phyloP scores from a whole-genome alignment of 768 basidiomycete genomes.

The Tremella yokohamensis region DNA sequence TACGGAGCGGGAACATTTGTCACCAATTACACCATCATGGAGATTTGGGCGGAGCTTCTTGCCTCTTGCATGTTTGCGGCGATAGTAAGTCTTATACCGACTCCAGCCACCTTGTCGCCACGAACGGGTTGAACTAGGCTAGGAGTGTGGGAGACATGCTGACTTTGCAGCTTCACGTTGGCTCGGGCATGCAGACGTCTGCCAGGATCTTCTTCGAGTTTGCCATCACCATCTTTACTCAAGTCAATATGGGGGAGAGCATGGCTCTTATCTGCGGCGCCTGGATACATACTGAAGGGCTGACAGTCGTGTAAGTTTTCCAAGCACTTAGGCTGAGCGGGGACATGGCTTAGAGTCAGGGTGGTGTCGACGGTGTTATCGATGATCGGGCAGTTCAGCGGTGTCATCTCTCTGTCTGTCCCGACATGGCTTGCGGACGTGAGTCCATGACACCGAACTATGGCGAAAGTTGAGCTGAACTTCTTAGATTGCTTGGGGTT shows the following conservation, averaged over 20 bases:
- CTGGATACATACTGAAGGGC: slow-evolving; percentile 48
- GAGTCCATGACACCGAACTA: slow-evolving; percentile 16
- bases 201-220: slow-evolving; percentile 52
- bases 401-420: slow-evolving; percentile 48
- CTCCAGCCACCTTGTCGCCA: neutral
- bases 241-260: slow-evolving; percentile 51
- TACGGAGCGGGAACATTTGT: slow-evolving; percentile 54
- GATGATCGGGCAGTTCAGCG: slow-evolving; percentile 39
- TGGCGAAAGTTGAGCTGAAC: neutral
- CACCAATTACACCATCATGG: slow-evolving; percentile 50
- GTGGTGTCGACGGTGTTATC: slow-evolving; percentile 46
- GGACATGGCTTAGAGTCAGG: slow-evolving; percentile 11
- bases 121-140: neutral
- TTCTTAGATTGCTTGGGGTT: slow-evolving; percentile 27
- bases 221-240: slow-evolving; percentile 46
- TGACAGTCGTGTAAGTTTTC: slow-evolving; percentile 49
- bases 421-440: slow-evolving; percentile 48
- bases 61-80: slow-evolving; percentile 42
- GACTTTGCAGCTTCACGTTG: slow-evolving; percentile 42
- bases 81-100: slow-evolving; percentile 19
- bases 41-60: slow-evolving; percentile 49
- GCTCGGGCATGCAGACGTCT: slow-evolving; percentile 49
- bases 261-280: slow-evolving; percentile 50
- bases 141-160: neutral
- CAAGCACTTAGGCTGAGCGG: neutral